phyloP scores from a whole-genome alignment of 345 rosid species.

The Pistacia integerrima region DNA sequence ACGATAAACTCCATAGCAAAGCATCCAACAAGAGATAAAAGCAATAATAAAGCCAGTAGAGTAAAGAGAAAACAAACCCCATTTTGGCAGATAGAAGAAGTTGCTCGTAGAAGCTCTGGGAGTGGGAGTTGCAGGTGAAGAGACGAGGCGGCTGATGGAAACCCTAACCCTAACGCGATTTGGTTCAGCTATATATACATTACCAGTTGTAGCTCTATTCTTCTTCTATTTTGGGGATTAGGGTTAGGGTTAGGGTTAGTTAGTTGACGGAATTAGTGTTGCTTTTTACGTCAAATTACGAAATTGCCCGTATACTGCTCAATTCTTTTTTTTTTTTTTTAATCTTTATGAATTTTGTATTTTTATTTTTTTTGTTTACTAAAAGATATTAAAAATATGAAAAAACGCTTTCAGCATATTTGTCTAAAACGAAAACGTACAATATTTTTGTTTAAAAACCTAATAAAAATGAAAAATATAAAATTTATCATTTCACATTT shows the following conservation, averaged over 20 bases:
- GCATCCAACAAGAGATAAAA: background rate
- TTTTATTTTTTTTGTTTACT: no score
- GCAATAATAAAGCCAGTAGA: background rate
- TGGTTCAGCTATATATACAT: background rate
- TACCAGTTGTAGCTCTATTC: background rate
- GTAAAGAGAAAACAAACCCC: conserved; percentile 3
- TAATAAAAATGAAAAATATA: no score
- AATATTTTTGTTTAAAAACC: no score
- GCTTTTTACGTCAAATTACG: background rate
- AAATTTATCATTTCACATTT: no score
- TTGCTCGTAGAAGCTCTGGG: background rate
- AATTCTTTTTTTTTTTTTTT: no score
- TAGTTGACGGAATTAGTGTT: background rate
- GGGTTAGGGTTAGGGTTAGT: background rate
- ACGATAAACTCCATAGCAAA: no score
- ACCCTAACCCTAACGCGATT: background rate
- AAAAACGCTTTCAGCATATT: no score
- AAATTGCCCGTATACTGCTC: background rate
- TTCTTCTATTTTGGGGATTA: background rate
- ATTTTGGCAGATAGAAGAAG: background rate
- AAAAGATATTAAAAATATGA: no score
- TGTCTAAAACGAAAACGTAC: no score
- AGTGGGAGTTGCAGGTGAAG: background rate
- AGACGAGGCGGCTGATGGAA: background rate
- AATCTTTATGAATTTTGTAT: no score